Conservation (phyloP, 805 yeast genomes). For the Ogataea kodamae region DNA sequence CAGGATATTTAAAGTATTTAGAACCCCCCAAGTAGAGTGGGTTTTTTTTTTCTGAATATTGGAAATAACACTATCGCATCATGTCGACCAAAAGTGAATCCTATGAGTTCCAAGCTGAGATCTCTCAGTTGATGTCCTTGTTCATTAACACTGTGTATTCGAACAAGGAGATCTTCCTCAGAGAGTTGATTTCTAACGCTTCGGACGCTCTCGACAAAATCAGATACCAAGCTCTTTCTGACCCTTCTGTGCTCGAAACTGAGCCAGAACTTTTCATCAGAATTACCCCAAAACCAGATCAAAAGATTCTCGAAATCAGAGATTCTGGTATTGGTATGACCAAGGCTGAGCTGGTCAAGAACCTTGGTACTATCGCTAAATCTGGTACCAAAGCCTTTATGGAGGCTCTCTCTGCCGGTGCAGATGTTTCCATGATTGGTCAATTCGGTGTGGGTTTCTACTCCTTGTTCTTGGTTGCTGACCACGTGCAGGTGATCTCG, state of each 20-base stretch:
- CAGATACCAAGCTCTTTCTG: slow-evolving; percentile 93
- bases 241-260: slow-evolving; percentile 85
- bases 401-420: slow-evolving; percentile 99
- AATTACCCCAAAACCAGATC: slow-evolving; percentile 94
- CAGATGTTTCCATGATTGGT: slow-evolving; percentile 99
- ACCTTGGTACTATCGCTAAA: slow-evolving; percentile 99
- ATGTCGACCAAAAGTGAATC: slow-evolving; percentile 57
- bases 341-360: slow-evolving; percentile 97
- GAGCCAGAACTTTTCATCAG: slow-evolving; percentile 97
- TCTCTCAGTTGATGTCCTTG: slow-evolving; percentile 99
- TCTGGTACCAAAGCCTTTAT: slow-evolving; percentile 99
- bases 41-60: slow-evolving; percentile 7
- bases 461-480: slow-evolving; percentile 98
- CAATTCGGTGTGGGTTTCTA: slow-evolving; percentile 99
- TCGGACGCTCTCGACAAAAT: slow-evolving; percentile 99
- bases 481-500: slow-evolving; percentile 96
- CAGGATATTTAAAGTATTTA: slow-evolving; percentile 7
- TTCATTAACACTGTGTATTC: slow-evolving; percentile 99
- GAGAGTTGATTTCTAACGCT: slow-evolving; percentile 98
- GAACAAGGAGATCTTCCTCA: slow-evolving; percentile 97
- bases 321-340: slow-evolving; percentile 99
- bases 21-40: slow-evolving; percentile 2
- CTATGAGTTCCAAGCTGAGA: slow-evolving; percentile 99
- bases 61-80: slow-evolving; percentile 12
- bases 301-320: slow-evolving; percentile 91